phyloP scores from a whole-genome alignment of 1,139 yeast species.

The Pichia inconspicua region DNA sequence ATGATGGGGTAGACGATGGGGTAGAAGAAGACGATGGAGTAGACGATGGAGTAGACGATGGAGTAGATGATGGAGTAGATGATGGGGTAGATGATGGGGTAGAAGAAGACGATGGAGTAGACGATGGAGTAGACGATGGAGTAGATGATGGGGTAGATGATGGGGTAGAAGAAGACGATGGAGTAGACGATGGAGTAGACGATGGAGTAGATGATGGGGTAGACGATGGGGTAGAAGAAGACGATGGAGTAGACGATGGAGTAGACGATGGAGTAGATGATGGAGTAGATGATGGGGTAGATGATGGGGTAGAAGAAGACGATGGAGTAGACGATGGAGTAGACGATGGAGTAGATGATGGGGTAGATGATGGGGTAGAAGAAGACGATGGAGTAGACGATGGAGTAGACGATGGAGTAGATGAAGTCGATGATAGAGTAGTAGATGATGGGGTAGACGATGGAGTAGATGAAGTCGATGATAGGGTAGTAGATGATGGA shows the following conservation, averaged over 20 bases:
- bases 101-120: neutral
- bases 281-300: neutral
- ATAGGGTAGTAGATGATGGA: neutral
- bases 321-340: neutral
- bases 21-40: neutral
- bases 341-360: too few relatives aligned
- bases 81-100: neutral
- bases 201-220: neutral
- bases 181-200: too few relatives aligned
- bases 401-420: neutral
- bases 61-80: neutral
- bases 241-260: too few relatives aligned
- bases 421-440: neutral
- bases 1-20: neutral
- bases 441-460: neutral
- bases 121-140: neutral
- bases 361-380: neutral
- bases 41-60: neutral
- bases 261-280: neutral
- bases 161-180: too few relatives aligned
- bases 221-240: neutral
- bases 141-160: too few relatives aligned
- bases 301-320: conserved; percentile 1
- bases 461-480: neutral
- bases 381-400: neutral